Percentiles rank a stretch among this genome's conserved stretches.
phyloP scores from a whole-genome alignment of 2,329 filamentous ascomycete genomes.

The Penicillium sp. region DNA sequence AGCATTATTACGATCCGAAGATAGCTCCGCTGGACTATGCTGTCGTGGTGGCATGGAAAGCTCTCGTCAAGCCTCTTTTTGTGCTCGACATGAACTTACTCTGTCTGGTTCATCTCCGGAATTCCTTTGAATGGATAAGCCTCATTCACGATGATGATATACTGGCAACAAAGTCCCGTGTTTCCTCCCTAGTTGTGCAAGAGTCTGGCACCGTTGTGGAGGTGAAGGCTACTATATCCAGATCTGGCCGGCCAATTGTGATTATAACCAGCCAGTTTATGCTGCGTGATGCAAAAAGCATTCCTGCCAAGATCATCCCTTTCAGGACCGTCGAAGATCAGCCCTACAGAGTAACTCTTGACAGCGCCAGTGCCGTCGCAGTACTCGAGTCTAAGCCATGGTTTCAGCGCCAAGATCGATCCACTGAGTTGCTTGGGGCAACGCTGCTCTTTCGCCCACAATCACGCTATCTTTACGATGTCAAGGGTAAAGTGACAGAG shows the following conservation, averaged over 20 bases:
- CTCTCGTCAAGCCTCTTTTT: conserved; percentile 1
- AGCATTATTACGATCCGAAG: not conserved
- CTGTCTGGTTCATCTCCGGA: not conserved
- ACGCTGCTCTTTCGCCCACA: not conserved
- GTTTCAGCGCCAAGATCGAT: not conserved
- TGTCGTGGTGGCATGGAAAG: conserved; percentile 4
- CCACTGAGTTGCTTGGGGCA: not conserved
- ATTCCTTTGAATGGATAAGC: not conserved
- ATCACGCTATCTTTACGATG: not conserved
- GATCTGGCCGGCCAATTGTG: conserved; percentile 50
- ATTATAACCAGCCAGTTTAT: conserved; percentile 84
- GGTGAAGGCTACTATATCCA: conserved; percentile 2
- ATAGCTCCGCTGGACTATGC: conserved; percentile 3
- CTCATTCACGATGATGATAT: not conserved
- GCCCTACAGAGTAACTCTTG: not conserved
- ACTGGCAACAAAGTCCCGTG: not conserved
- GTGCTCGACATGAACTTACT: conserved; percentile 1
- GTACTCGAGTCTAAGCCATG: not conserved
- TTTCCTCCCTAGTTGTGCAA: not conserved
- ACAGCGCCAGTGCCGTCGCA: not conserved
- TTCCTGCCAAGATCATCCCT: not conserved
- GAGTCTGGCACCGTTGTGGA: conserved; percentile 3
- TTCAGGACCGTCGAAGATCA: not conserved
- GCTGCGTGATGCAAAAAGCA: conserved; percentile 86
- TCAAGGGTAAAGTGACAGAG: not conserved